Evolutionary conservation across 2,329 filamentous ascomycete species (phyloP).

Genomic region (Exophiala sp.): DNA sequence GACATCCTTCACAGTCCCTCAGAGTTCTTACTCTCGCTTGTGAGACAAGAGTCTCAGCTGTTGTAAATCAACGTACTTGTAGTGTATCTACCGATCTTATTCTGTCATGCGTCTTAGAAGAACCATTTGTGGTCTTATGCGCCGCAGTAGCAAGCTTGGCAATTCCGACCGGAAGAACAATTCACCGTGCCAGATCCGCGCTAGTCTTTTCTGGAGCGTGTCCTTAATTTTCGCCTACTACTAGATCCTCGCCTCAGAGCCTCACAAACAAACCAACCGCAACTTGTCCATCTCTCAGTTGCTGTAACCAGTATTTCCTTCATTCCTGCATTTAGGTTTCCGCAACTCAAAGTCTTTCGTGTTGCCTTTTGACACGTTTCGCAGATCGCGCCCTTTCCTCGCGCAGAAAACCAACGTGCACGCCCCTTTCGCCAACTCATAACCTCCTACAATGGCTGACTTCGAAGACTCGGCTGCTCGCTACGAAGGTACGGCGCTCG

Average conservation of each 20-base stretch:
- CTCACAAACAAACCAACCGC: slow-evolving; percentile 17
- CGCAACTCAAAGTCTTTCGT: not conserved
- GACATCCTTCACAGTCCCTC: not conserved
- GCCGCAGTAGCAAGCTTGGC: not conserved
- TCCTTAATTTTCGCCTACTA: slow-evolving; percentile 23
- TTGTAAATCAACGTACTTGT: no score
- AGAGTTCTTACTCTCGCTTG: not conserved
- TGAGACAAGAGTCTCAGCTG: no score
- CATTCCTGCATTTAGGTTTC: not conserved
- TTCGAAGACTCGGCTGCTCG: slow-evolving; percentile 61
- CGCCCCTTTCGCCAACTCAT: not conserved
- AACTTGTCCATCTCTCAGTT: slow-evolving; percentile 10
- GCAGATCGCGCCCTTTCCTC: not conserved
- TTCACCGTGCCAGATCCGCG: slow-evolving; percentile 9
- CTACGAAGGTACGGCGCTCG: slow-evolving; percentile 55
- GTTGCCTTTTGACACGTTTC: not conserved
- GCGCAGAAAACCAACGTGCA: not conserved
- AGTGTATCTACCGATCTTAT: no score
- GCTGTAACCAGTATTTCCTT: not conserved
- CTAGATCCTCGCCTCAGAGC: slow-evolving; percentile 26
- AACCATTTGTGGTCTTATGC: not conserved
- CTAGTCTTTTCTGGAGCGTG: slow-evolving; percentile 4
- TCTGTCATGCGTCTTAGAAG: no score
- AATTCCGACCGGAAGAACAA: slow-evolving; percentile 3
- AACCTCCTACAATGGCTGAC: slow-evolving; percentile 43